Conservation (phyloP, 2,329 filamentous ascomycete species). For the Sporothrix curviconia region DNA sequence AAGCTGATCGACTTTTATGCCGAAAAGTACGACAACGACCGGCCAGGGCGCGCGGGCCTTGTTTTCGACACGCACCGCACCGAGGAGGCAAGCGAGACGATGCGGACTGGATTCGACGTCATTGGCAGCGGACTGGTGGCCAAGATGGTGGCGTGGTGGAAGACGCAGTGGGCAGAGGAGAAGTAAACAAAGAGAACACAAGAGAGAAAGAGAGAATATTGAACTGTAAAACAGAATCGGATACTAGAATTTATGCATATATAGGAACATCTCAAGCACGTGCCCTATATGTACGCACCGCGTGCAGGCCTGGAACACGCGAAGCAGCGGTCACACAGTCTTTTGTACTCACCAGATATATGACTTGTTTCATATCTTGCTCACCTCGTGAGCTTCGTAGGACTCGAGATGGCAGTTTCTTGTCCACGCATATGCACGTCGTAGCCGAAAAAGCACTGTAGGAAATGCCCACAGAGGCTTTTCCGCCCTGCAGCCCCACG, state of each 20-base stretch:
- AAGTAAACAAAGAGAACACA: not conserved
- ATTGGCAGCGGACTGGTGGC: slow-evolving; percentile 32
- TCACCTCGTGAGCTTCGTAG: not conserved
- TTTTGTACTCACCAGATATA: too few relatives aligned
- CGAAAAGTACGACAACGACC: slow-evolving; percentile 37
- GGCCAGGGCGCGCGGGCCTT: slow-evolving; percentile 30
- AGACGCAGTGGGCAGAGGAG: slow-evolving; percentile 23
- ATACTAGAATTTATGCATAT: too few relatives aligned
- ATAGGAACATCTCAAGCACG: too few relatives aligned
- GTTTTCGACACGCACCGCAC: slow-evolving; percentile 34
- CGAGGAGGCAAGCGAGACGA: slow-evolving; percentile 25
- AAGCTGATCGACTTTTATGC: slow-evolving; percentile 49
- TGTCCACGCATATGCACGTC: too few relatives aligned
- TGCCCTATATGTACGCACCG: too few relatives aligned
- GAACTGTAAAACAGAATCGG: not conserved
- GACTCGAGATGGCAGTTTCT: not conserved
- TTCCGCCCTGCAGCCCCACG: not conserved
- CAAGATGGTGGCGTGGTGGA: slow-evolving; percentile 33
- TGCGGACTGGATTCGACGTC: slow-evolving; percentile 31
- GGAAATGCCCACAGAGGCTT: not conserved
- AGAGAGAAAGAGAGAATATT: not conserved
- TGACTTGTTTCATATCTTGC: not conserved
- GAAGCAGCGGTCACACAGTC: too few relatives aligned
- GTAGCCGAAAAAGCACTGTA: too few relatives aligned
- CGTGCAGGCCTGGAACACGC: too few relatives aligned